These are phyloP conservation scores for Bipolaris oryzae DNA, from an alignment of 2,329 filamentous ascomycete genomes.

Conservation along the genomic window DNA sequence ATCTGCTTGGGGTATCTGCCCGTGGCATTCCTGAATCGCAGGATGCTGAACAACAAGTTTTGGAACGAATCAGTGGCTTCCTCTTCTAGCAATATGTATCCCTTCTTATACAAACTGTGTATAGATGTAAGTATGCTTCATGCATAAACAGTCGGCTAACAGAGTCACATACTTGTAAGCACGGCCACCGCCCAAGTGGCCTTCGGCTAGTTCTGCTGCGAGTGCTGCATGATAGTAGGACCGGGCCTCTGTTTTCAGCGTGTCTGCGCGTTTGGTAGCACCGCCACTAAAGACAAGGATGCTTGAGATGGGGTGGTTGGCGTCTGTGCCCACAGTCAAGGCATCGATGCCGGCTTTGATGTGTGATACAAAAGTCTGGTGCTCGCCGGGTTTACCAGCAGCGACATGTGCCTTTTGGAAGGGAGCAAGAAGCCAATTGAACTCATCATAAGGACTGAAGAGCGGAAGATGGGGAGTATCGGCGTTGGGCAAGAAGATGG, in stretches of 20 bases:
- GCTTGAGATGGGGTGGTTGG: conserved; percentile 41
- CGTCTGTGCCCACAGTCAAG: conserved; percentile 54
- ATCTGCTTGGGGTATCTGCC: conserved; percentile 51
- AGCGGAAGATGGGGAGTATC: conserved; percentile 34
- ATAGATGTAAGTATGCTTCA: background rate
- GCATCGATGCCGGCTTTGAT: conserved; percentile 67
- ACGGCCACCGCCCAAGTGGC: conserved; percentile 32
- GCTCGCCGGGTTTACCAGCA: conserved; percentile 65
- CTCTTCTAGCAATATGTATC: conserved; percentile 66
- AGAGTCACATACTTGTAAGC: conserved; percentile 18
- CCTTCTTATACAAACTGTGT: conserved; percentile 38
- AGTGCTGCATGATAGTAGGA: conserved; percentile 47
- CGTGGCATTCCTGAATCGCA: conserved; percentile 55
- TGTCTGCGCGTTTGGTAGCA: conserved; percentile 40
- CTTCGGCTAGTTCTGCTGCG: conserved; percentile 30
- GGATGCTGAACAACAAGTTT: conserved; percentile 79
- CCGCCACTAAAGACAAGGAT: conserved; percentile 77
- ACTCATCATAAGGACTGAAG: conserved; percentile 42
- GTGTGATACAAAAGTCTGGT: conserved; percentile 78
- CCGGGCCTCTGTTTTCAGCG: conserved; percentile 43
- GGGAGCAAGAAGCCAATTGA: conserved; percentile 69
- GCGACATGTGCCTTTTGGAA: conserved; percentile 65
- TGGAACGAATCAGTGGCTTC: conserved; percentile 83
- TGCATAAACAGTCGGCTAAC: background rate
- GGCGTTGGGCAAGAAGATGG: conserved; percentile 64